Evolutionary conservation across 169 alveolate genomes (phyloP).

Genomic region (Plasmodium malariae): DNA sequence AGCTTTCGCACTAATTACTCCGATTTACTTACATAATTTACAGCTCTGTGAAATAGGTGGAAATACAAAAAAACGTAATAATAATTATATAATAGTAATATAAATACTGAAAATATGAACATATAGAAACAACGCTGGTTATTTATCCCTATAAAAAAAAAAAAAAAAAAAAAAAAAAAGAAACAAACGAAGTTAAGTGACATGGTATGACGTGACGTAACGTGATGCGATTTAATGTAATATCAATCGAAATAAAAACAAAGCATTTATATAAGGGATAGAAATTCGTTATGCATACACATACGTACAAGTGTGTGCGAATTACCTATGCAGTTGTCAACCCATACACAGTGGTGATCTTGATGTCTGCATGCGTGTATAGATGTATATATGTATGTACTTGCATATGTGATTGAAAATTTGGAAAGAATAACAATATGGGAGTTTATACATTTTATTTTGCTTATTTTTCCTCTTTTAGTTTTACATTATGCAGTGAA

Average conservation of each 20-base stretch:
- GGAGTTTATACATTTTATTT: neutral
- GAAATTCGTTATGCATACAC: slow-evolving; percentile 27
- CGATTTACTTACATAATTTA: slow-evolving; percentile 60
- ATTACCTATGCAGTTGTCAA: slow-evolving; percentile 95
- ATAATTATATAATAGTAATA: slow-evolving; percentile 36
- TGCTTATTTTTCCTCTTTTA: neutral
- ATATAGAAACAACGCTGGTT: slow-evolving; percentile 83
- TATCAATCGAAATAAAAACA: too few species aligned
- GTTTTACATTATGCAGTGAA: slow-evolving; percentile 85
- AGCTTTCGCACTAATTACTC: neutral
- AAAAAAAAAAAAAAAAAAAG: slow-evolving; percentile 81
- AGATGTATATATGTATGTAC: neutral
- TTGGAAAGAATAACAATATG: neutral
- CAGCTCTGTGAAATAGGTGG: slow-evolving; percentile 19
- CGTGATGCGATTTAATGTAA: too few species aligned
- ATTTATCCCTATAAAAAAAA: slow-evolving; percentile 75
- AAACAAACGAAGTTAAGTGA: too few species aligned
- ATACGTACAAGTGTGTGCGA: slow-evolving; percentile 41
- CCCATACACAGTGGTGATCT: slow-evolving; percentile 98
- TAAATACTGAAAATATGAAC: slow-evolving; percentile 75
- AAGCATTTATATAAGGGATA: too few species aligned
- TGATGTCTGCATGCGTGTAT: slow-evolving; percentile 80
- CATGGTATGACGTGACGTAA: too few species aligned
- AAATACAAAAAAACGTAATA: slow-evolving; percentile 72
- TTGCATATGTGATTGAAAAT: neutral